Percentiles rank a stretch among this genome's conserved stretches.
Evolutionary conservation across 257 asterid species (phyloP).

Genomic region (Capsicum rhomboideum): DNA sequence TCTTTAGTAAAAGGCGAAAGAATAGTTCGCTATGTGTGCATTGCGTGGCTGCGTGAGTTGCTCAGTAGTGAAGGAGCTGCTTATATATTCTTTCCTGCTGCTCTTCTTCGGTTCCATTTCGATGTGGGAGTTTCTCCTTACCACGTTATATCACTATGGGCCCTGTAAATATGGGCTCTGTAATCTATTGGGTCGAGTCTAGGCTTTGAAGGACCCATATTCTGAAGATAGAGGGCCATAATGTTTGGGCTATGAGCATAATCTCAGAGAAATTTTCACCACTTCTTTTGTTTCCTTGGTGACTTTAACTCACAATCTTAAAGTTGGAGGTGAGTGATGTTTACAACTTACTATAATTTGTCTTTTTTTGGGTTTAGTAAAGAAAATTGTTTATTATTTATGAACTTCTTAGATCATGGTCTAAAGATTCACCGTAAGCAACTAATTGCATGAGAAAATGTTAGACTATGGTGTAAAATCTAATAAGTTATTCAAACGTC

Average conservation of each 20-base stretch:
- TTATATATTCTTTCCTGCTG: not conserved
- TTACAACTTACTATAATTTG: too few species aligned
- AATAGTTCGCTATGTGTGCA: slow-evolving; percentile 2
- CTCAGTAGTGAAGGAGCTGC: rapidly evolving
- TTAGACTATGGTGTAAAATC: too few species aligned
- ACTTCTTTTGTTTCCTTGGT: too few species aligned
- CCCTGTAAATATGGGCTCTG: not conserved
- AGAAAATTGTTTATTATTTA: not conserved
- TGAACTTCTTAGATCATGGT: not conserved
- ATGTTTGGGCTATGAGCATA: not conserved
- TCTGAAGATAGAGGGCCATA: not conserved
- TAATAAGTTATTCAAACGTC: too few species aligned
- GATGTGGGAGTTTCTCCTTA: not conserved
- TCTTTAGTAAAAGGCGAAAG: slow-evolving; percentile 7
- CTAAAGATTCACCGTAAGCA: too few species aligned
- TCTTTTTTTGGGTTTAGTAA: too few species aligned
- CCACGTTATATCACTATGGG: not conserved
- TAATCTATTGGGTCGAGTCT: not conserved
- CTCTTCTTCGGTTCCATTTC: not conserved
- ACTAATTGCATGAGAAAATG: too few species aligned
- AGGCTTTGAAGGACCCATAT: not conserved
- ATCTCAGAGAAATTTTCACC: too few species aligned
- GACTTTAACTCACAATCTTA: too few species aligned
- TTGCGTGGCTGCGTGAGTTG: not conserved
- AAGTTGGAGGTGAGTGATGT: too few species aligned